Base-by-base conservation (phyloP, 768 basidiomycete genomes). In the Sutorius australiensis region DNA sequence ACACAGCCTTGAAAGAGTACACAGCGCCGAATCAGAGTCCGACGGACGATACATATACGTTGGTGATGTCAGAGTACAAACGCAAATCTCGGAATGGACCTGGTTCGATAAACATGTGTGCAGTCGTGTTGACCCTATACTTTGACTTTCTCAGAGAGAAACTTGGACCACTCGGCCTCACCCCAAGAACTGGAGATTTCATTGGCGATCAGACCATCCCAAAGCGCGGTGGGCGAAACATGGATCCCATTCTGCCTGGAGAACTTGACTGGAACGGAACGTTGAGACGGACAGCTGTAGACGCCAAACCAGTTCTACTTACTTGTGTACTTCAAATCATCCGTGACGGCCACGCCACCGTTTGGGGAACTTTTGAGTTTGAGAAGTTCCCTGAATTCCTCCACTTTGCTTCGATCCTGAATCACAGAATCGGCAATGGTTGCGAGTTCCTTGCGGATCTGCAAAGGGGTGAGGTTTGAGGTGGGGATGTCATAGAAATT, bases 291-390 rank as follows among this genome's bases (percentile, higher is more conserved):
- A 50, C 32, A 14, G 36, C 32, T 5, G 12, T 32, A 12, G 33
- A 41, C n/a, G 5, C 6, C 5, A 6, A 30, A 17, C 11, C 10
- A 11, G 6, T 31, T 11, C 40, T 2, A 12, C 87, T 49, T 62
- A 94, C 93, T 79, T n/a, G 81, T 86, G 65, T 93, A 92, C 72
- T 95, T 97, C 56, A 97, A 73, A 58, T 90, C 89, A 55, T 91
- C 84, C 0, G 90, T 92, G 24, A 92, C 86, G 3, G 75, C 84
- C n/a, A 80, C 80, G 0, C 92, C 92, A 11, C 89, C 90, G 60
- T 97, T 95, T 1, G 84, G 82, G 6, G 74, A 71, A 14, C 75
- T 67, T 65, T 87, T 87, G 21, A 85, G 73, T 32, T 72, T 75
- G 31, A 95, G 70, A 42, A 85, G 77, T 13, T 86, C 84, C 51